Conservation (phyloP, 192 early-diverging fungal species). For the Geosiphon pyriformis region DNA sequence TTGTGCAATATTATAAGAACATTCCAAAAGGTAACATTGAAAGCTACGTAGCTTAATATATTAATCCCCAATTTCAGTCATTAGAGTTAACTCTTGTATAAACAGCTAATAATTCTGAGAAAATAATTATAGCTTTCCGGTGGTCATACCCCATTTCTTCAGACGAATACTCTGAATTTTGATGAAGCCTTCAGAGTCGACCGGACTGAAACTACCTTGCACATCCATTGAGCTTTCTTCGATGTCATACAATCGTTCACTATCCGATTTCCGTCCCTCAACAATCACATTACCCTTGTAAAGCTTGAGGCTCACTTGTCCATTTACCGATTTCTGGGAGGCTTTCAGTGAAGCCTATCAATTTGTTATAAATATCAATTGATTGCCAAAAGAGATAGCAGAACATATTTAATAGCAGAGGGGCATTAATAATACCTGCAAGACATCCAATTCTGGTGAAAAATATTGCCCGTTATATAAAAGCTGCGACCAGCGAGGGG, state of each 20-base stretch:
- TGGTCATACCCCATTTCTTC: constrained; percentile 62
- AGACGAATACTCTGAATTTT: constrained; percentile 95
- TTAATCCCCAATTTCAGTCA: no score
- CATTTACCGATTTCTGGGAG: constrained; percentile 84
- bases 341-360: constrained; percentile 73
- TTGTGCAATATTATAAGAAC: no score
- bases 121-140: neutral
- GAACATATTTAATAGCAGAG: no score
- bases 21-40: no score
- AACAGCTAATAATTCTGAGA: no score
- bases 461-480: constrained; percentile 98
- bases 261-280: constrained; percentile 76
- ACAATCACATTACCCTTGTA: constrained; percentile 93
- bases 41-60: no score
- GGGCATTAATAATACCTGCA: no score
- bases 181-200: constrained; percentile 95
- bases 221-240: constrained; percentile 96
- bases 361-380: no score
- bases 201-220: constrained; percentile 85
- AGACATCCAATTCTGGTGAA: constrained; percentile 90
- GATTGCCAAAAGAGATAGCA: no score
- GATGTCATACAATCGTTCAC: constrained; percentile 88
- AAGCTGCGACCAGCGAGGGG: constrained; percentile 62
- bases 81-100: no score
- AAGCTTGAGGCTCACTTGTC: constrained; percentile 89